Evolutionary conservation across 768 basidiomycete species (phyloP).

Genomic region (Kwoniella sp.): DNA sequence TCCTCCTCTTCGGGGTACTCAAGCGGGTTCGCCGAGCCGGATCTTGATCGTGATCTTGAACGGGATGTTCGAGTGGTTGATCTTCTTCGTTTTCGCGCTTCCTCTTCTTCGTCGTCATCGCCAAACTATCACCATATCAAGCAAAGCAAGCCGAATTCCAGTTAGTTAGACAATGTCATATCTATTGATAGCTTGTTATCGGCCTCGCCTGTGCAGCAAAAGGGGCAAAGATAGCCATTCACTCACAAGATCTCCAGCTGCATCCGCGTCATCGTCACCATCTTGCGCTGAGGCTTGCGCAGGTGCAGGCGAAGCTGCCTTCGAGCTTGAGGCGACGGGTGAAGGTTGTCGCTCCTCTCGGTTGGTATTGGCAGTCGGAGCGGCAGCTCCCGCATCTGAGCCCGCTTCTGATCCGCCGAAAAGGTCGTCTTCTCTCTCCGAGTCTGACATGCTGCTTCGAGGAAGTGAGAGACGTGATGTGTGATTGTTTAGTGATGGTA

Average conservation of each 20-base stretch:
- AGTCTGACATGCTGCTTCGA: slow-evolving; percentile 34
- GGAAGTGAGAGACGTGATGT: not conserved
- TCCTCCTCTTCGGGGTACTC: slow-evolving; percentile 57
- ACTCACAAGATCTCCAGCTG: slow-evolving; percentile 26
- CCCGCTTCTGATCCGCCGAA: slow-evolving; percentile 42
- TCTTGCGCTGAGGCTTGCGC: slow-evolving; percentile 9
- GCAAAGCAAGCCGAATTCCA: slow-evolving; percentile 4
- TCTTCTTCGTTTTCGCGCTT: slow-evolving; percentile 16
- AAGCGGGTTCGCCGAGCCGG: slow-evolving; percentile 38
- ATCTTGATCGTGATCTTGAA: slow-evolving; percentile 16
- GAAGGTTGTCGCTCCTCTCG: slow-evolving; percentile 14
- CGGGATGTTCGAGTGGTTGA: slow-evolving; percentile 14
- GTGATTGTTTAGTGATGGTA: slow-evolving; percentile 1
- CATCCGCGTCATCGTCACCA: slow-evolving; percentile 19
- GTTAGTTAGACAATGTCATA: too few species aligned
- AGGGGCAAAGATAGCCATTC: not conserved
- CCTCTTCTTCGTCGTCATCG: slow-evolving; percentile 38
- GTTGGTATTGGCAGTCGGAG: too few species aligned
- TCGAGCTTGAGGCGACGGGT: slow-evolving; percentile 33
- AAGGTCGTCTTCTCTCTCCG: slow-evolving; percentile 40
- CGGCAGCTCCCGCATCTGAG: slow-evolving; percentile 10
- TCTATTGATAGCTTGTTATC: too few species aligned
- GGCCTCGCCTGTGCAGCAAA: too few species aligned
- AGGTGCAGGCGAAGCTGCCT: slow-evolving; percentile 16
- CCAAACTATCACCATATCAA: slow-evolving; percentile 27